phyloP scores from a whole-genome alignment of 176 grass and related monocot species.

The Rhynchospora tenuis region DNA sequence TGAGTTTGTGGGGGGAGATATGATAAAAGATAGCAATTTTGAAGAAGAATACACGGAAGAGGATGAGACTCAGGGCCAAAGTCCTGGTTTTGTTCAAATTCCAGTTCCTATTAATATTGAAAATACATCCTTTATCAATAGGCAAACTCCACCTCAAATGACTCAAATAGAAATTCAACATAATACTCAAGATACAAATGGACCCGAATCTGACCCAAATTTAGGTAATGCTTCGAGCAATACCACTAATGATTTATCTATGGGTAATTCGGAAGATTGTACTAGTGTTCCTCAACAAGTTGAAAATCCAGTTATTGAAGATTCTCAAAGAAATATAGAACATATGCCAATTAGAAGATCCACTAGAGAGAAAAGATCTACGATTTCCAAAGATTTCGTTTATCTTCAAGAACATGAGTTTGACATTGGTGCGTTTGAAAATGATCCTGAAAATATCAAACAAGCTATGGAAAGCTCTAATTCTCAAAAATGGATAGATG shows the following conservation, averaged over 20 bases:
- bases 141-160: neutral
- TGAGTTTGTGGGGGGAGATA: too few species aligned
- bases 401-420: neutral
- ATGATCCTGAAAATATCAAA: neutral
- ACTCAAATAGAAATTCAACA: neutral
- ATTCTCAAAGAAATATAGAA: neutral
- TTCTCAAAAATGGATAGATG: too few species aligned
- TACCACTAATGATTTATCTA: neutral
- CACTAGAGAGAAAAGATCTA: neutral
- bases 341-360: neutral
- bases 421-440: neutral
- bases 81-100: neutral
- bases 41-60: neutral
- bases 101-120: neutral
- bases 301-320: neutral
- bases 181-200: neutral
- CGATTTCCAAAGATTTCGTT: neutral
- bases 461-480: neutral
- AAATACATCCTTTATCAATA: neutral
- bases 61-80: neutral
- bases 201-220: neutral
- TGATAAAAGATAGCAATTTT: neutral
- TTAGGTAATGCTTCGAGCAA: neutral
- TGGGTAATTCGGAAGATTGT: neutral
- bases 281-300: neutral